phyloP scores from a whole-genome alignment of 768 basidiomycete genomes.

The Boletus coccyginus region DNA sequence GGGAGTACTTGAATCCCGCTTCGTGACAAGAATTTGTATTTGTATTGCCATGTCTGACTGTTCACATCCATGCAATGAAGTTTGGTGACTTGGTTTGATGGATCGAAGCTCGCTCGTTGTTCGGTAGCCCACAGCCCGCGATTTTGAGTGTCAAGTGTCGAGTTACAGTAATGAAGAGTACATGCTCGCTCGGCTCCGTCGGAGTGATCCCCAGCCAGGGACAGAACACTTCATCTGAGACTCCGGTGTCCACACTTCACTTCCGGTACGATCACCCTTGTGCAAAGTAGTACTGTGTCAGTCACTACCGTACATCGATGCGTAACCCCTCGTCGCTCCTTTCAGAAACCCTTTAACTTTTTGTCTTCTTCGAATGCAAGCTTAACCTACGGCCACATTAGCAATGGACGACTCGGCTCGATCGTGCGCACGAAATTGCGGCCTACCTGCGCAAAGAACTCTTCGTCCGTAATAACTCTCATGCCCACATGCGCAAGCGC shows the following conservation, averaged over 20 bases:
- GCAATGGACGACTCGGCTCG: background rate
- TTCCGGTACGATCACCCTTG: background rate
- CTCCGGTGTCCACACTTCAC: background rate
- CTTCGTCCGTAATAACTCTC: conserved; percentile 64
- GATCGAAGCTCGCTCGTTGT: background rate
- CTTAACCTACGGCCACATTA: conserved; percentile 38
- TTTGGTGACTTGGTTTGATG: background rate
- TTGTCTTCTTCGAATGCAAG: conserved; percentile 49
- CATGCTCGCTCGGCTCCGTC: background rate
- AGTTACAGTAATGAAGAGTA: background rate
- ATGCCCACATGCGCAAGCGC: conserved; percentile 70
- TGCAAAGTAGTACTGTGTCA: background rate
- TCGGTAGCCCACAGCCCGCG: background rate
- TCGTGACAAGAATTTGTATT: background rate
- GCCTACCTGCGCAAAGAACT: conserved; percentile 56
- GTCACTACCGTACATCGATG: background rate
- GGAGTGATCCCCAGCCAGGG: background rate
- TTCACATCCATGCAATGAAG: background rate
- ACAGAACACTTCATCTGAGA: background rate
- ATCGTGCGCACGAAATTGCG: background rate
- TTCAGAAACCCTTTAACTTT: conserved; percentile 9
- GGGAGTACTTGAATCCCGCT: background rate
- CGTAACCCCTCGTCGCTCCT: no score
- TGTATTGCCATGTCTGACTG: background rate
- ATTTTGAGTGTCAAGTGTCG: background rate